Base-by-base conservation (phyloP, 345 rosid genomes). In the Microcos paniculata region DNA sequence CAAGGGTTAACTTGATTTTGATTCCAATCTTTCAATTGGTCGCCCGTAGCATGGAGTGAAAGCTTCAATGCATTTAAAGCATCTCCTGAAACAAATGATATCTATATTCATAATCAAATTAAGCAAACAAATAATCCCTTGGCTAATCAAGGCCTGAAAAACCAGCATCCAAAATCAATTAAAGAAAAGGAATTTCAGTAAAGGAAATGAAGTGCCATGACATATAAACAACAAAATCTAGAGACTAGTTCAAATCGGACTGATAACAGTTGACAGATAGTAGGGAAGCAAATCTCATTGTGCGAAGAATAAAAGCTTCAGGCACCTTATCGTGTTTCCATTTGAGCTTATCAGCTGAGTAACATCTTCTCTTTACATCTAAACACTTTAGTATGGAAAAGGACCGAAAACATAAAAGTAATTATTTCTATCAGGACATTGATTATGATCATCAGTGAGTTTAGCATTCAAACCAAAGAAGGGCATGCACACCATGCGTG, bases 1-100 rank as follows among this genome's bases (percentile, higher is more conserved):
- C 98, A 93, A 33, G 98, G 98, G 63, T 89, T 90, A 77, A 93
- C 97, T 87, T 67, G 97, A 78, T 87, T 83, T 80, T 74, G 94
- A 70, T 89, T 93, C 98, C 99, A 96, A 77, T 96, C 95, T 31
- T 23, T 9, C 63, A 96, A 88, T 81, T 88, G 92, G 81, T 57
- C 62, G 21, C 16, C 61, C 26, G 87, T 78, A 79, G 88, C 89
- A 76, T 59, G 82, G 80, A 96, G 72, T 1, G 98, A 87, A 46
- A 0, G 28, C 88, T 43, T 90, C 83, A 96, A 78, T 19, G 88
- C 84, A 78, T 2, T 80, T 15, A 96, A 80, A 21, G 97, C 98
- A 76, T 87, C 94, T 74, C 96, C 99, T 96, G 88, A 76, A 82
- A 84, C 30, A 55, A 58, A 78, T 57, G 23, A 76, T 18, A 77